Conservation (phyloP, 2,329 filamentous ascomycete genomes). For the Bisporella sp. region DNA sequence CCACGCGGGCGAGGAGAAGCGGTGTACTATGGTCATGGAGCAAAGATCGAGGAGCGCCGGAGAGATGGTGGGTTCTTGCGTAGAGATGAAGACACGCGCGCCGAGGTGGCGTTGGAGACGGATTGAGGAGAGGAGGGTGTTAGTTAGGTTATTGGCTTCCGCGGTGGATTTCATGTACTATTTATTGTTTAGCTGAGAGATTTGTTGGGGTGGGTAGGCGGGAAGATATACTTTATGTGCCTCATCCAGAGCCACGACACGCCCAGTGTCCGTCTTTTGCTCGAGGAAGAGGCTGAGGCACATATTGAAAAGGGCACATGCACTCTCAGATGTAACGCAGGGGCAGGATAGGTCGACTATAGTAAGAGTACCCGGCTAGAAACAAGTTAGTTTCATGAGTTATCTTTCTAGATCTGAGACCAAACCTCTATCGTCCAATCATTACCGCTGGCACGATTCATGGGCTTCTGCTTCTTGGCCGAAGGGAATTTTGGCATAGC, state of each 20-base stretch:
- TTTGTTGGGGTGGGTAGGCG: neutral
- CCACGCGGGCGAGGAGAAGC: conserved; percentile 64
- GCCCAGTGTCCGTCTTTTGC: conserved; percentile 38
- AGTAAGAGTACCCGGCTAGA: conserved; percentile 45
- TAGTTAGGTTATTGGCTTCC: conserved; percentile 51
- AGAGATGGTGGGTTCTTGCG: conserved; percentile 69
- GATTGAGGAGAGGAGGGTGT: conserved; percentile 55
- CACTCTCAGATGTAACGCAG: conserved; percentile 57
- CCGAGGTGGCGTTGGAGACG: conserved; percentile 65
- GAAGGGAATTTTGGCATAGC: no score
- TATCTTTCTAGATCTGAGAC: neutral
- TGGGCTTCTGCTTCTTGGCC: no score
- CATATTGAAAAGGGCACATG: conserved; percentile 67
- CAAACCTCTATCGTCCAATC: neutral
- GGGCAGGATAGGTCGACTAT: conserved; percentile 70
- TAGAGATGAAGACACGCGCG: conserved; percentile 62
- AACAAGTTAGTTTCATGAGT: neutral
- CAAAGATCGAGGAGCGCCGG: conserved; percentile 64
- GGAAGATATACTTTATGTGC: conserved; percentile 57
- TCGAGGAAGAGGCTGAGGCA: conserved; percentile 61
- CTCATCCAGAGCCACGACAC: conserved; percentile 66
- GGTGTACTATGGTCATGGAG: conserved; percentile 64
- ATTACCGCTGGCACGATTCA: no score
- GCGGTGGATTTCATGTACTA: conserved; percentile 52
- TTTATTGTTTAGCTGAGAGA: neutral